These are phyloP conservation scores for Candida frijolesensis DNA, from an alignment of 1,139 yeast species.

Conservation along the genomic window DNA sequence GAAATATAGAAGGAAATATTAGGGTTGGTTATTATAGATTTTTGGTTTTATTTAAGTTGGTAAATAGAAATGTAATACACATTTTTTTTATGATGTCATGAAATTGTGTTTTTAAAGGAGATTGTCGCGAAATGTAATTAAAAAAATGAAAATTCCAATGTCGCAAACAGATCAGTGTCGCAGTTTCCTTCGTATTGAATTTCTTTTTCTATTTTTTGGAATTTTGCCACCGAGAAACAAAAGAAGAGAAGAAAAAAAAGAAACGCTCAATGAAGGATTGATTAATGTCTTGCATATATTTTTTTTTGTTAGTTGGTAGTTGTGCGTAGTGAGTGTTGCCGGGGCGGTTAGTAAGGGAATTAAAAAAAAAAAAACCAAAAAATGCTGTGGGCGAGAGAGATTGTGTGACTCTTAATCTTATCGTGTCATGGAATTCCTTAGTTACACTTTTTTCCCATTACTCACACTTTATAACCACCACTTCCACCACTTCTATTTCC, in stretches of 20 bases:
- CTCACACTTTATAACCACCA: not conserved
- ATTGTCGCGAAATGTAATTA: too few species aligned
- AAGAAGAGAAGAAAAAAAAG: not conserved
- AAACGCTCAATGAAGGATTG: too few species aligned
- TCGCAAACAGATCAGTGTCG: not conserved
- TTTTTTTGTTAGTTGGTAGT: not conserved
- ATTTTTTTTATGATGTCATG: too few species aligned
- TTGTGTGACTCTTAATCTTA: conserved; percentile 1
- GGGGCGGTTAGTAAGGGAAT: not conserved
- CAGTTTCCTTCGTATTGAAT: not conserved
- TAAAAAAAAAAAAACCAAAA: too few species aligned
- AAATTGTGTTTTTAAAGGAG: too few species aligned
- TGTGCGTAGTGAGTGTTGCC: not conserved
- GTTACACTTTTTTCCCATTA: not conserved
- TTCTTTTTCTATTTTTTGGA: not conserved
- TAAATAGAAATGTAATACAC: too few species aligned
- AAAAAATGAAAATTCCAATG: too few species aligned
- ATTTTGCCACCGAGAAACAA: not conserved
- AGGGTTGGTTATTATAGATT: not conserved
- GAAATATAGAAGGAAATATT: not conserved
- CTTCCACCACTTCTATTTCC: too few species aligned
- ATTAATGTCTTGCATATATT: too few species aligned
- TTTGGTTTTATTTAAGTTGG: not conserved
- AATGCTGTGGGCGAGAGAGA: not conserved
- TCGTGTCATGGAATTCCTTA: not conserved